These are phyloP conservation scores for Geotrichum carabidarum DNA, from an alignment of 1,139 yeast species.

Conservation along the genomic window DNA sequence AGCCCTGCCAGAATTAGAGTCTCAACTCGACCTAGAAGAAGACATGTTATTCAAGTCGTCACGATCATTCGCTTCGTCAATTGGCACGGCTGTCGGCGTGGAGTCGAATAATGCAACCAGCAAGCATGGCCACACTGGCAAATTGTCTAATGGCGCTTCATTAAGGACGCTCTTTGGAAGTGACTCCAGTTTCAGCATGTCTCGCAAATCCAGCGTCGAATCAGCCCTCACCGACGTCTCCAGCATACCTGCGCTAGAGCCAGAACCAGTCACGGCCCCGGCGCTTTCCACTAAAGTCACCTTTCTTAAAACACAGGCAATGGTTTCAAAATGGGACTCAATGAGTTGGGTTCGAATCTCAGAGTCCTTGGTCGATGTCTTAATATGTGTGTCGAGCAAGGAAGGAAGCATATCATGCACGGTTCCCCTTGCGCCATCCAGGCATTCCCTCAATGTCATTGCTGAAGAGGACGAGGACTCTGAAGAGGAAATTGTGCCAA, in stretches of 20 bases:
- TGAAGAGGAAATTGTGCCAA: too few species aligned
- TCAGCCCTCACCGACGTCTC: constrained; percentile 2
- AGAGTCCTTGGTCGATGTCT: background rate
- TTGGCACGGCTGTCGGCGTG: constrained; percentile 10
- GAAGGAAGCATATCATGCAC: background rate
- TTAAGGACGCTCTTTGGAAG: background rate
- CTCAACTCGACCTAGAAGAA: background rate
- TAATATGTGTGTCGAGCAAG: constrained; percentile 4
- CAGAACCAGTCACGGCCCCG: background rate
- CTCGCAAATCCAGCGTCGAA: constrained; percentile 12
- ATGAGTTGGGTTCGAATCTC: constrained; percentile 8
- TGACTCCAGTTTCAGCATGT: background rate
- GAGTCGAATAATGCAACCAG: constrained; percentile 4
- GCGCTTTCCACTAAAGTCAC: background rate
- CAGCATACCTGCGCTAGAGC: background rate
- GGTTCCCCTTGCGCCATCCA: background rate
- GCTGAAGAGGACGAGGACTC: background rate
- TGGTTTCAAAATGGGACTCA: constrained; percentile 14
- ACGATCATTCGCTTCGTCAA: background rate
- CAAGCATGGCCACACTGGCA: background rate
- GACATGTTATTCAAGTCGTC: background rate
- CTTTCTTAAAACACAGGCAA: constrained; percentile 8
- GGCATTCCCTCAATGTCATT: background rate
- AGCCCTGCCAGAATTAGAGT: too few species aligned
- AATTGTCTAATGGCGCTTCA: background rate